phyloP scores from a whole-genome alignment of 2,329 filamentous ascomycete species.

The Scedosporium dehoogii region DNA sequence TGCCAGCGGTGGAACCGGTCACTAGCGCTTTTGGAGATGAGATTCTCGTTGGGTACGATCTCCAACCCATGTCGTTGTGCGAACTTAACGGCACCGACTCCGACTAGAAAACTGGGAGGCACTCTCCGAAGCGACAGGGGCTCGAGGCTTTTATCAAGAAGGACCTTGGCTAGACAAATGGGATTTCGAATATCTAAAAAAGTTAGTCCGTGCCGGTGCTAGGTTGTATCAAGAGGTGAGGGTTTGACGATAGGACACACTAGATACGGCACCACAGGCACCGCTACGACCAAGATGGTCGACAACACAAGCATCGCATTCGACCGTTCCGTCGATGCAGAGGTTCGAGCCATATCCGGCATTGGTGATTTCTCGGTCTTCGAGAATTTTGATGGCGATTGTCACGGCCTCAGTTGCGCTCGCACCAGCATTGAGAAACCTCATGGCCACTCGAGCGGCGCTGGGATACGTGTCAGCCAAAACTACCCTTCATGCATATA shows the following conservation, averaged over 20 bases:
- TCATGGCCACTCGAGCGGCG: constrained; percentile 77
- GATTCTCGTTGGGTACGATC: constrained; percentile 60
- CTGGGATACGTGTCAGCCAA: constrained; percentile 29
- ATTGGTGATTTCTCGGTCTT: constrained; percentile 94
- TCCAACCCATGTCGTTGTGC: constrained; percentile 69
- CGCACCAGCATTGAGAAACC: constrained; percentile 65
- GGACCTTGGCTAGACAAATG: constrained; percentile 72
- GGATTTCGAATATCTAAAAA: constrained; percentile 78
- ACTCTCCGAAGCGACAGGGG: constrained; percentile 79
- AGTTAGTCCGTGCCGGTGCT: constrained; percentile 8
- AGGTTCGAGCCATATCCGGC: constrained; percentile 94
- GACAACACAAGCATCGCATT: constrained; percentile 89
- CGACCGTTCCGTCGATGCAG: constrained; percentile 79
- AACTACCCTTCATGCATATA: neutral
- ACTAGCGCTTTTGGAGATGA: constrained; percentile 71
- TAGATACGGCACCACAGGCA: constrained; percentile 80
- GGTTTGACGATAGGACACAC: constrained; percentile 42
- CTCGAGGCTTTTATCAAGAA: constrained; percentile 68
- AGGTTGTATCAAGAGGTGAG: neutral
- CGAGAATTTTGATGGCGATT: constrained; percentile 74
- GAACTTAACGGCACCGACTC: constrained; percentile 77
- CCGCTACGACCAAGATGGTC: constrained; percentile 87
- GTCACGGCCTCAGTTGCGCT: constrained; percentile 83
- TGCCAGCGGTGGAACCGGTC: constrained; percentile 75
- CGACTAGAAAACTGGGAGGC: constrained; percentile 84